phyloP scores from a whole-genome alignment of 306 rosid genomes.

The Prunus fruticosa region DNA sequence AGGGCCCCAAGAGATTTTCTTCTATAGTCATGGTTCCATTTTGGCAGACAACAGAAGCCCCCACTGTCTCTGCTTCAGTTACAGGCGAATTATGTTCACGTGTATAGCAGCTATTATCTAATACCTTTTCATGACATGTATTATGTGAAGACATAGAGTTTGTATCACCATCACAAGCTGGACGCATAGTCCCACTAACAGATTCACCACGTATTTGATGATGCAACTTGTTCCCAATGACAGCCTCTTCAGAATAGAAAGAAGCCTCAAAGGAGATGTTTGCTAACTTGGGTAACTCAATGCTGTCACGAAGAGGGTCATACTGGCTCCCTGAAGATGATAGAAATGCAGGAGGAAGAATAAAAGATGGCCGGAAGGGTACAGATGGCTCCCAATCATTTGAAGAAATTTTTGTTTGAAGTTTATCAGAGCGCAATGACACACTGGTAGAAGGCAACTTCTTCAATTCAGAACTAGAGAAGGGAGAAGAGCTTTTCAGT shows the following conservation, averaged over 20 bases:
- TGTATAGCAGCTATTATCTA: slow-evolving; percentile 35
- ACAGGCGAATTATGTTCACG: slow-evolving; percentile 43
- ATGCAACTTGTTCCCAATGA: slow-evolving; percentile 36
- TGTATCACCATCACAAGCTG: slow-evolving; percentile 54
- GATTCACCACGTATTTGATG: slow-evolving; percentile 36
- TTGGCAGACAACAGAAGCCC: slow-evolving; percentile 44
- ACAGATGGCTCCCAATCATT: slow-evolving; percentile 90
- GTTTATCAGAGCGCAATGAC: slow-evolving; percentile 33
- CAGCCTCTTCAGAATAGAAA: slow-evolving; percentile 45
- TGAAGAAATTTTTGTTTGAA: slow-evolving; percentile 41
- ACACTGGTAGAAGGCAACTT: slow-evolving; percentile 35
- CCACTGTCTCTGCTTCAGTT: slow-evolving; percentile 55
- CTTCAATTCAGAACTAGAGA: slow-evolving; percentile 44
- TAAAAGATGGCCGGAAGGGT: slow-evolving; percentile 84
- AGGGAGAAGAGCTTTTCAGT: slow-evolving; percentile 35
- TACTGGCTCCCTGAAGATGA: slow-evolving; percentile 56
- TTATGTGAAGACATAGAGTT: slow-evolving; percentile 81
- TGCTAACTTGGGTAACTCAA: slow-evolving; percentile 71
- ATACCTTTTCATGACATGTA: slow-evolving; percentile 45
- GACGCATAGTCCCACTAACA: slow-evolving; percentile 44
- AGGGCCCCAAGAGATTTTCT: slow-evolving; percentile 29
- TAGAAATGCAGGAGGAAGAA: slow-evolving; percentile 48
- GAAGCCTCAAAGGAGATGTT: slow-evolving; percentile 58
- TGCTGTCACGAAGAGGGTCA: slow-evolving; percentile 67
- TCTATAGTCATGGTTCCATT: slow-evolving; percentile 39